Conservation (phyloP, 306 rosid species). For the Fagus sylvatica region DNA sequence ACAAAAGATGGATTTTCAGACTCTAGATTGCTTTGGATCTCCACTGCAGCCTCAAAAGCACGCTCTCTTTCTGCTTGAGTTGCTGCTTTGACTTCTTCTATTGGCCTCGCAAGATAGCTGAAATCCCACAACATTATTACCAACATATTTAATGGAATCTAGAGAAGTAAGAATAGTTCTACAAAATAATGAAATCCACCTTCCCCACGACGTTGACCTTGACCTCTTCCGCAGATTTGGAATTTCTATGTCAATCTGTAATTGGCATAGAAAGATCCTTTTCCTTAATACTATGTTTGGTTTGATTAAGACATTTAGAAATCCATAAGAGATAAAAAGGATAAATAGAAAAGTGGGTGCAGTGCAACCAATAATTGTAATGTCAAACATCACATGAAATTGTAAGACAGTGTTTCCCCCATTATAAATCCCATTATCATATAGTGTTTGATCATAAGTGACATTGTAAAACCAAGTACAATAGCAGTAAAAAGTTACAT, state of each 20-base stretch:
- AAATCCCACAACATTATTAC: conserved; percentile 20
- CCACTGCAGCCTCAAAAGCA: conserved; percentile 59
- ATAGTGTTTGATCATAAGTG: not conserved
- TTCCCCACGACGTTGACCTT: conserved; percentile 51
- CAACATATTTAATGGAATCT: conserved; percentile 15
- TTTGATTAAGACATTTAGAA: not conserved
- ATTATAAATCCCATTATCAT: not conserved
- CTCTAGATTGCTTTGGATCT: conserved; percentile 43
- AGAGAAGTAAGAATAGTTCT: not conserved
- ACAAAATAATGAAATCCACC: conserved; percentile 41
- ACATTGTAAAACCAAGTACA: not conserved
- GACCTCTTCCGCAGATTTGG: conserved; percentile 48
- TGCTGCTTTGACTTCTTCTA: conserved; percentile 59
- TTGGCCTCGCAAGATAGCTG: conserved; percentile 71
- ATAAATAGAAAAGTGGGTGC: not conserved
- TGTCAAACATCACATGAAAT: not conserved
- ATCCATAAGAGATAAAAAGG: conserved; percentile 1
- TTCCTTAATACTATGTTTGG: not conserved
- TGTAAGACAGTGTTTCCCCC: not conserved
- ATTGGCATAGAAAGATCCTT: conserved; percentile 6
- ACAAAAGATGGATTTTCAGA: conserved; percentile 53
- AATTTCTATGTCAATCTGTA: conserved; percentile 40
- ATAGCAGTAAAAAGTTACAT: too few species aligned
- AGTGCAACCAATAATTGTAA: not conserved
- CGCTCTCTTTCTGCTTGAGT: conserved; percentile 49